phyloP scores from a whole-genome alignment of 2,329 filamentous ascomycete genomes.

The Colletotrichum noveboracense region DNA sequence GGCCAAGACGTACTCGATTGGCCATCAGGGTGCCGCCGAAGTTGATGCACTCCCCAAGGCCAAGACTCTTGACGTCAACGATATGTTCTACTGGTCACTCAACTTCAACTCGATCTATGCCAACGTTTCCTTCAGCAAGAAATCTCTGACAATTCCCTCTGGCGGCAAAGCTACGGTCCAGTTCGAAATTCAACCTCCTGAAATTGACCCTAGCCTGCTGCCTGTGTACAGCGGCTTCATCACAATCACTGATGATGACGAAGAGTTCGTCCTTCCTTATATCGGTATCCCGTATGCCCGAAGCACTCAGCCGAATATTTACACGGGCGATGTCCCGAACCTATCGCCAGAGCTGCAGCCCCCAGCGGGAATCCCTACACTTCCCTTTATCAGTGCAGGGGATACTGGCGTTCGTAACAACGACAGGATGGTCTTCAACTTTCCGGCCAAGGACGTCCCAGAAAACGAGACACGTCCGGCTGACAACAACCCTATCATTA shows the following conservation, averaged over 20 bases:
- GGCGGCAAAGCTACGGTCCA: background rate
- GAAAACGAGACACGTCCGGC: background rate
- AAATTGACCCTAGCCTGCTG: background rate
- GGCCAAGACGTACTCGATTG: conserved; percentile 3
- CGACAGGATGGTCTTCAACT: background rate
- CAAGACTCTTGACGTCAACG: background rate
- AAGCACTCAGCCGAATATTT: background rate
- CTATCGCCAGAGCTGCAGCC: background rate
- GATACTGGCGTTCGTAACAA: background rate
- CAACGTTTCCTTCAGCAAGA: background rate
- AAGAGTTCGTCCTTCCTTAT: background rate
- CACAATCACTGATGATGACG: background rate
- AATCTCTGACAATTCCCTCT: background rate
- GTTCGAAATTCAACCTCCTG: background rate
- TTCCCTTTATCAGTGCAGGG: background rate
- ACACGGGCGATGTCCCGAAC: background rate
- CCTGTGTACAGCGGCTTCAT: conserved; percentile 11
- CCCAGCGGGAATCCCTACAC: background rate
- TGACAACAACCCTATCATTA: conserved; percentile 1
- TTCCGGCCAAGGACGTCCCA: background rate
- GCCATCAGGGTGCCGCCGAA: background rate
- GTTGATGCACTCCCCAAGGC: background rate
- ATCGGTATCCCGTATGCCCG: conserved; percentile 2
- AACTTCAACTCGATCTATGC: conserved; percentile 1
- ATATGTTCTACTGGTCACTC: conserved; percentile 12